Base-by-base conservation (phyloP, 2,329 filamentous ascomycete genomes). In the Claviceps capensis region DNA sequence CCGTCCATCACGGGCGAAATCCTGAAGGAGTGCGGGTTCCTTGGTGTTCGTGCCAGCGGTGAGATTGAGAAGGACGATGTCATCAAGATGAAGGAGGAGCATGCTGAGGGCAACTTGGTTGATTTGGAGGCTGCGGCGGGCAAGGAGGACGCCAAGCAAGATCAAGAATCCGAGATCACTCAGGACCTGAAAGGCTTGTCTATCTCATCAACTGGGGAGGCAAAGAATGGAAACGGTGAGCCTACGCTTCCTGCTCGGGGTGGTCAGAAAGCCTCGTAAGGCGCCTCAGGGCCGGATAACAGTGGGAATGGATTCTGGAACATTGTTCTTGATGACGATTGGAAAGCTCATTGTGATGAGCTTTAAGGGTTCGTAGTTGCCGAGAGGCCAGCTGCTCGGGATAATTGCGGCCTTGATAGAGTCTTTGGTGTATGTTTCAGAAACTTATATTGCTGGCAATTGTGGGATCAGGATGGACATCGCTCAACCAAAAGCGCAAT, bases 1-100 rank as follows among this genome's bases (percentile, higher is more conserved):
- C 74, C 77, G 0, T 64, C 64, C 1, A 63, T 79, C 14, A 72
- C 73, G 7, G 70, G 70, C 34, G 69, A 76, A 63, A 79, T 80
- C 23, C 65, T 80, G 38, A 65, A 67, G 17, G 68, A 69, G 42
- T 80, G 77, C 59, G 75, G 73, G 17, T 78, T 80, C 53, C 63
- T 71, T 2, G 66, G 71, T 41, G 64, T 76, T 30, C 65, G 65
- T 43, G 73, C 71, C 8, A 68, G 70, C 23, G 64, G 65, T 0
- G 67, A 66, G 4, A 79, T 79, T 47, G 74, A 74, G 57, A 74
- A 72, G 57, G 76, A 79, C 53, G 69, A 74, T 3, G 67, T 77
- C 9, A 70, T 78, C 50, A 67, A 69, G 40, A 58, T 77, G 52
- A 73, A 70, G 47, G 69, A 72, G 2, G 59, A 66, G 36, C 62